Base-by-base conservation (phyloP, 495 filamentous ascomycete species). In the Tuber calosporum region DNA sequence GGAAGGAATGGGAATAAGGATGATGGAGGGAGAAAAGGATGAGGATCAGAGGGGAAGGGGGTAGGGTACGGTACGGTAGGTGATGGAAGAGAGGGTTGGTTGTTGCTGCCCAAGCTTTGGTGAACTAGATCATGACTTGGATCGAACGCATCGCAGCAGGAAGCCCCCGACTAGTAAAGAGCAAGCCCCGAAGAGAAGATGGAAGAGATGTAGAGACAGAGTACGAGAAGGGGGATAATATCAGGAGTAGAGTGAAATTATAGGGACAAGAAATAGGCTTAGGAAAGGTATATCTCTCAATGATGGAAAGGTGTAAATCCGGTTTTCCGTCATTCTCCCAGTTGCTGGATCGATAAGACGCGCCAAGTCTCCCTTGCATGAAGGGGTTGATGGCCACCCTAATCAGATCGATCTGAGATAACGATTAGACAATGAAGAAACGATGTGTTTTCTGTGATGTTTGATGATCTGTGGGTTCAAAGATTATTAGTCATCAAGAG, bases 401-500 rank as follows among this genome's bases (percentile, higher is more conserved):
- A 34, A 62, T 62, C 53, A 62, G 53, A 62, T 62, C 19, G 53
- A 62, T 62, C 53, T 62, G 4, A 30, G 53, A 62, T 62, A 62
- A 34, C 26, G 4, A 34, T 62, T 19, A 26, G 9, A 30, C n/a
- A 62, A 34, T 30, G 26, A 26, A 13, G 53, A 8, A 13, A 48
- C 6, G 6, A 4, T 22, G 41, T 2, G 22, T 45, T 5, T 6
- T 22, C 19, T 45, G 43, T 19, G 43, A 53, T 53, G 19, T n/a
- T 0, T 19, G 15, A 26, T 53, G 20, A 9, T 53, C 45, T 9
- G 0, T 53, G 6, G 0, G 17, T 53, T 11, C 13, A 43, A 43
- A 43, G 2, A 43, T 17, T 15, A 45, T 42, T 17, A 15, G 3
- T 8, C 38, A 42, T 42, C 42, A 5, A 20, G 19, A 5, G 19